phyloP scores from a whole-genome alignment of 176 grass and related monocot species.

The Oryza coarctata region DNA sequence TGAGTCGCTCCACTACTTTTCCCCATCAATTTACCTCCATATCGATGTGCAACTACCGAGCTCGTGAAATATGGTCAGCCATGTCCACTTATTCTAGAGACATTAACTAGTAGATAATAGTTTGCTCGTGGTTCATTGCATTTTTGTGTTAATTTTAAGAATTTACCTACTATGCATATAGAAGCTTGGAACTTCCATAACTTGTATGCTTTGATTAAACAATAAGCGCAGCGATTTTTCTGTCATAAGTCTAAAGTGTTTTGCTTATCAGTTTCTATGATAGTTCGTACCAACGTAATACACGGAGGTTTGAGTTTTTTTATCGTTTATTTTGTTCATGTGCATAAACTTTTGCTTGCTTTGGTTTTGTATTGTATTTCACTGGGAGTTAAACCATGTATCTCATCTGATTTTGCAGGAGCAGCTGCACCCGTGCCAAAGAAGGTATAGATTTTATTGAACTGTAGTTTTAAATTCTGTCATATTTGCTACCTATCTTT shows the following conservation, averaged over 20 bases:
- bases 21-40: background rate
- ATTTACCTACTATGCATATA: background rate
- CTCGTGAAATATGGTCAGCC: background rate
- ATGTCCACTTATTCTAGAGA: background rate
- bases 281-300: background rate
- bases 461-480: background rate
- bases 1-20: constrained; percentile 9
- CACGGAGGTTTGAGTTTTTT: background rate
- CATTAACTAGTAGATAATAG: background rate
- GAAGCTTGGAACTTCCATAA: background rate
- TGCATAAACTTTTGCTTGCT: background rate
- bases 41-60: background rate
- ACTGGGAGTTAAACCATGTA: constrained; percentile 26
- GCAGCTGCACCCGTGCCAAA: background rate
- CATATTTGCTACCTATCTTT: constrained; percentile 3
- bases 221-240: background rate
- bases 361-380: background rate
- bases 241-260: background rate
- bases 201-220: background rate
- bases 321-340: background rate
- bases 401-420: constrained; percentile 41
- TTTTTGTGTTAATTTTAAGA: background rate
- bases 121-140: background rate
- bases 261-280: background rate
- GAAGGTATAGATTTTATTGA: constrained; percentile 41